phyloP scores from a whole-genome alignment of 768 basidiomycete species.

The Tricholoma flavovirens region DNA sequence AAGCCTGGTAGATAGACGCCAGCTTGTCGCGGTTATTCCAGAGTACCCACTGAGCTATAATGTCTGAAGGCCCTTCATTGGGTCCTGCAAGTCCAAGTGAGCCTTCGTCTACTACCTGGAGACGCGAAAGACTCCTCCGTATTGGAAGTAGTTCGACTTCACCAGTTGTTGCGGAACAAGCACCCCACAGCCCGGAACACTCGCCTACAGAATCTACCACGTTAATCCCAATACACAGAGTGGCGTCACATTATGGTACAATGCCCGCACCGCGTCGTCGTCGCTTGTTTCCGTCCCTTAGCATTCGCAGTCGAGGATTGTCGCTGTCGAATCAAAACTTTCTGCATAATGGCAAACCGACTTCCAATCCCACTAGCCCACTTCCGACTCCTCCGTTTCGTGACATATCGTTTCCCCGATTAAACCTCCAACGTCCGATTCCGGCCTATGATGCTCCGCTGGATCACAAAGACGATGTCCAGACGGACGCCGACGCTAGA shows the following conservation, averaged over 20 bases:
- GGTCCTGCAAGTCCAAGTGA: constrained; percentile 23
- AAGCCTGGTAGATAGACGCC: too few species aligned
- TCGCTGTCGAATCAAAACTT: constrained; percentile 32
- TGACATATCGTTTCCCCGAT: constrained; percentile 35
- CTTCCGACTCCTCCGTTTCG: constrained; percentile 34
- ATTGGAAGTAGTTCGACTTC: constrained; percentile 38
- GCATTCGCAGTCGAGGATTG: constrained; percentile 28
- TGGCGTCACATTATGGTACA: constrained; percentile 52
- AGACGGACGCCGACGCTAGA: constrained; percentile 51
- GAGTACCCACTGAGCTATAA: neutral
- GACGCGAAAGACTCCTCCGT: constrained; percentile 52
- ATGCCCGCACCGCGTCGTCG: constrained; percentile 26
- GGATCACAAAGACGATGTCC: constrained; percentile 30
- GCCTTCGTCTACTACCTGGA: constrained; percentile 55
- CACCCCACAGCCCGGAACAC: constrained; percentile 7
- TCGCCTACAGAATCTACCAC: constrained; percentile 29
- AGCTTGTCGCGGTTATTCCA: too few species aligned
- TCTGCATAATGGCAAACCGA: constrained; percentile 21
- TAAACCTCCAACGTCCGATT: constrained; percentile 54
- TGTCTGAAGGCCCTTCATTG: neutral
- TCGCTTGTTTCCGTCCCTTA: constrained; percentile 21
- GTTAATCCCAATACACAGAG: constrained; percentile 25
- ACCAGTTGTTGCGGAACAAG: constrained; percentile 5
- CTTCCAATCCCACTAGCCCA: constrained; percentile 27
- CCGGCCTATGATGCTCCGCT: constrained; percentile 65